phyloP scores from a whole-genome alignment of 371 early-diverging fungal species.

The Mortierella sp. region DNA sequence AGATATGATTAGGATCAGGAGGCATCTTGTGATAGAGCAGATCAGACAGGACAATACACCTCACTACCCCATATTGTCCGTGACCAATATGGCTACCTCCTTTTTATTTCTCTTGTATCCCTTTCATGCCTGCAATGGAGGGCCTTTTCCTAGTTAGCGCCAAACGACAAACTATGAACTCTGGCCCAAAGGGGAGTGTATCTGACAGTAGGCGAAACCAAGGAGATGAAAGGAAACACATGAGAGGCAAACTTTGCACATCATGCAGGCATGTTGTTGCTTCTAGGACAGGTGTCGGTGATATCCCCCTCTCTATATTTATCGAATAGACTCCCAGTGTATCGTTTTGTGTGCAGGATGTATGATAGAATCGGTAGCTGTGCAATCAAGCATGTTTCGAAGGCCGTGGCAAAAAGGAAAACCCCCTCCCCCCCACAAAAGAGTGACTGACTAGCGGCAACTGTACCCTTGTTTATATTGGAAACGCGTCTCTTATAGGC shows the following conservation, averaged over 20 bases:
- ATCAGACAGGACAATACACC: background rate
- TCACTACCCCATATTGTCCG: background rate
- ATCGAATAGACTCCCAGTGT: too few relatives aligned
- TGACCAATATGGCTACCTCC: slow-evolving; percentile 13
- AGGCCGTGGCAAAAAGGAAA: too few relatives aligned
- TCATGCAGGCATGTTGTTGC: background rate
- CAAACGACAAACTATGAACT: background rate
- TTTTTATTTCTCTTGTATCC: slow-evolving; percentile 1
- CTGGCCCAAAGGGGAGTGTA: background rate
- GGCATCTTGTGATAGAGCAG: background rate
- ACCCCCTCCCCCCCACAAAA: background rate
- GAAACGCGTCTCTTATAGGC: background rate
- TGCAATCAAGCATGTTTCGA: too few relatives aligned
- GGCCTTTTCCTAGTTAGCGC: background rate
- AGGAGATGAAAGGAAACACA: slow-evolving; percentile 3
- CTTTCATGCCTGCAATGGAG: slow-evolving; percentile 4
- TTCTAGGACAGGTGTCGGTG: too few relatives aligned
- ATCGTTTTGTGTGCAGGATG: too few relatives aligned
- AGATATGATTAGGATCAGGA: background rate
- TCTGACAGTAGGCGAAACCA: background rate
- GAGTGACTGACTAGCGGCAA: background rate
- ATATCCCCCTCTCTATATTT: too few relatives aligned
- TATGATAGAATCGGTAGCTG: too few relatives aligned
- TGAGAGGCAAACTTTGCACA: background rate
- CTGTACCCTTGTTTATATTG: background rate